Conservation (phyloP, 1,284 basidiomycete species). For the Cystobasidium pallidum region DNA sequence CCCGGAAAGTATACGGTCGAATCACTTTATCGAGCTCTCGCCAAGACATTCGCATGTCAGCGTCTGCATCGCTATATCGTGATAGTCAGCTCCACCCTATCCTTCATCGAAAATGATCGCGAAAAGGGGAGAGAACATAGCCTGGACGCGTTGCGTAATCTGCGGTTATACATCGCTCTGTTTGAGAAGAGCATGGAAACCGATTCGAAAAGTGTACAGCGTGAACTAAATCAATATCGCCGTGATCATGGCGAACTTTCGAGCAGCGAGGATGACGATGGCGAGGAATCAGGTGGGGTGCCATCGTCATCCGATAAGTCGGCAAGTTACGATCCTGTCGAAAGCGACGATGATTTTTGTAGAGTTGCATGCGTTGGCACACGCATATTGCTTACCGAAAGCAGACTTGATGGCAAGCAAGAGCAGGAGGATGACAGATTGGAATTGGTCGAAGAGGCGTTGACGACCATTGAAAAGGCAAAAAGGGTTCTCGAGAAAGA, state of each 20-base stretch:
- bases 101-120: conserved; percentile 25
- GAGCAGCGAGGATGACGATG: conserved; percentile 49
- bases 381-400: conserved; percentile 26
- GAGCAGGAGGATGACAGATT: conserved; percentile 64
- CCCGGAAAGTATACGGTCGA: conserved; percentile 34
- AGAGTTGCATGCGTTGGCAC: conserved; percentile 35
- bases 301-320: conserved; percentile 45
- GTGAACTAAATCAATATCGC: conserved; percentile 54
- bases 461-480: conserved; percentile 28
- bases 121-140: conserved; percentile 17
- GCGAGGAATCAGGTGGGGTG: conserved; percentile 46
- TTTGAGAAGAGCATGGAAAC: conserved; percentile 77
- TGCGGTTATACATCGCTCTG: conserved; percentile 80
- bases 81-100: conserved; percentile 27
- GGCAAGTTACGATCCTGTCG: conserved; percentile 8
- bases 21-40: conserved; percentile 29
- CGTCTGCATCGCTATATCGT: conserved; percentile 32
- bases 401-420: conserved; percentile 54
- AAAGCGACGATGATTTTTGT: conserved; percentile 41
- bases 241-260: conserved; percentile 45
- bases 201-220: conserved; percentile 56
- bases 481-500: conserved; percentile 11
- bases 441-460: conserved; percentile 30
- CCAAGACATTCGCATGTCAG: conserved; percentile 39
- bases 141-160: conserved; percentile 61